Base-by-base conservation (phyloP, 768 basidiomycete species). In the Dentipellis sp. region DNA sequence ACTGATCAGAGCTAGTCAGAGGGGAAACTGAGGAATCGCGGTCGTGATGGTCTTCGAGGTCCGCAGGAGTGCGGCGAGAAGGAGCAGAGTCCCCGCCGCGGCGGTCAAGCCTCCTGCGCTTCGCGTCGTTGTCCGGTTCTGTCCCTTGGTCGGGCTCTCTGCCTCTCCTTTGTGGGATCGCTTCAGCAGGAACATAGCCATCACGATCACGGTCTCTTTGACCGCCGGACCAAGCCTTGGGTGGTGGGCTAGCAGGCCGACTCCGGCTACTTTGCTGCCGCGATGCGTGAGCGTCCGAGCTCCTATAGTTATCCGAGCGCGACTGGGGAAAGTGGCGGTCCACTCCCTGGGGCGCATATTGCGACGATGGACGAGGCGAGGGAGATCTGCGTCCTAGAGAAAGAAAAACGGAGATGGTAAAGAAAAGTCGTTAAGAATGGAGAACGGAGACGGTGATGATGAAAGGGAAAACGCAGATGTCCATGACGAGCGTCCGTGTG, bases 371-470 rank as follows among this genome's bases (percentile, higher is more conserved):
- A 55, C 52, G 60, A 8, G 60, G 58, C 21, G 61, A 60, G 40
- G 56, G 56, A 17, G 56, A 55, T 42, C 60, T 60, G 56, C 59
- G 61, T 60, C 61, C 61, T 62, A 62, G 59, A 60, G 54, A 55
- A 62, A 60, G 55, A 45, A 52, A 37, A 52, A 23, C 11, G 53
- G 36, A 55, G 45, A 37, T 56, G 53, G 56, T 53, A 62, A 57
- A 56, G 14, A 56, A 54, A 58, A 46, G 59, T 50, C 42, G 19
- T 60, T 60, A 59, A 62, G 59, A 62, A 62, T 42, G 54, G 16
- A 51, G 52, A 49, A 62, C 56, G 51, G 54, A 10, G 57, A 42
- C 54, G 23, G 56, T 45, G 40, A 53, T 55, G 12, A 52, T n/a
- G 55, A 55, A 60, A 53, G 60, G 40, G 59, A 62, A 58, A 60